Evolutionary conservation across 169 alveolate genomes (phyloP), one percentile per base, ranked within the genome.

Genomic region (Plasmodium gonderi): DNA sequence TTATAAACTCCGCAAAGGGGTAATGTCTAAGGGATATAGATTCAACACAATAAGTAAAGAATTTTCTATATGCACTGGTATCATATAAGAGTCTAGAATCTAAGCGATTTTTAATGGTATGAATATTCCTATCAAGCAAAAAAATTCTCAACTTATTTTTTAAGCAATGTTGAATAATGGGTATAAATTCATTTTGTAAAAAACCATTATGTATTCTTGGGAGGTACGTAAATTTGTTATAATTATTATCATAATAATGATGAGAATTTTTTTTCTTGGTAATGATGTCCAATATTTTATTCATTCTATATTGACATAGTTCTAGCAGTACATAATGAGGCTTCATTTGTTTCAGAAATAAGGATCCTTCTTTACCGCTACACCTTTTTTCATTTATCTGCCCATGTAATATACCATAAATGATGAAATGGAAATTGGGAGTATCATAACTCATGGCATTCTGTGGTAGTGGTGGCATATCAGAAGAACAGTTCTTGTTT

Each of bases 131-230:
- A 33, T 85, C 92, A 77, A 31, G 45, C n/a, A 26, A 23, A 75
- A 85, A 85, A 38, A 85, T 26, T 29, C 42, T 85, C 29, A 74
- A 49, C 26, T 85, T 45, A 47, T 85, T 85, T 85, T 85, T 49
- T 74, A 85, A 0, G 26, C 79, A 74, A 40, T 85, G 75, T 23
- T 72, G 72, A 54, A 85, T 42, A 5, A 85, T 74, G 6, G 92
- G 92, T 47, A 72, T 33, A 33, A 74, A 74, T 74, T 85, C 92
- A 49, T 49, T 51, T 85, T 85, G 83, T 36, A 85, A 49, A 72
- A 85, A 85, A 1, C 92, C 92, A 38, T 85, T 85, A 54, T 85
- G 92, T 74, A 85, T 85, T 36, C 92, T 47, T n/a, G 92, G 92
- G 31, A 85, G 78, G 78, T 85, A 85, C 0, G 92, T 47, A 33